Percentiles rank a stretch among this genome's conserved stretches.
Conservation (phyloP, 1,284 basidiomycete species). For the Ceratorhiza oryzae-sativae region DNA sequence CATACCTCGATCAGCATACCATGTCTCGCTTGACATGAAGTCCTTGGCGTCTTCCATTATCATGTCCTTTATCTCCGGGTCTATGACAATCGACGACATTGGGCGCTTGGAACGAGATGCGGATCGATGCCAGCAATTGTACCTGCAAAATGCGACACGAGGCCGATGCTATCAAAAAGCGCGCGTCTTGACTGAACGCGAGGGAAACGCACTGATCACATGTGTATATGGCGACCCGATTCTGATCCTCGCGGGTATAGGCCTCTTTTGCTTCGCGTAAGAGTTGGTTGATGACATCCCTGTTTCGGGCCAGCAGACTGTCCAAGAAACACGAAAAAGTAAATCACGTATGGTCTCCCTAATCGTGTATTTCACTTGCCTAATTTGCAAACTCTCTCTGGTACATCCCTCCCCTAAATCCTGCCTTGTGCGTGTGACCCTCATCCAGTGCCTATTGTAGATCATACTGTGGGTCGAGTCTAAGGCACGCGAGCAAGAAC, state of each 20-base stretch:
- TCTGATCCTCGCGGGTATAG: constrained; percentile 60
- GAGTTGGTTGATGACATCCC: constrained; percentile 60
- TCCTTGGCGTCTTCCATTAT: constrained; percentile 70
- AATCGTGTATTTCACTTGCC: constrained; percentile 42
- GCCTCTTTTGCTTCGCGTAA: constrained; percentile 63
- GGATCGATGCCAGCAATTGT: constrained; percentile 62
- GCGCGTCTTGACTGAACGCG: background rate
- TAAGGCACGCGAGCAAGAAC: constrained; percentile 20
- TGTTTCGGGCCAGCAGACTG: constrained; percentile 82
- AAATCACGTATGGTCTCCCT: background rate
- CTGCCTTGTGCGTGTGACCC: constrained; percentile 42
- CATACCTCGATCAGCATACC: constrained; percentile 69
- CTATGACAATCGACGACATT: constrained; percentile 69
- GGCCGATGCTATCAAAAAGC: background rate
- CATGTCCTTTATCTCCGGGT: constrained; percentile 67
- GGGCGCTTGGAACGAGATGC: constrained; percentile 68
- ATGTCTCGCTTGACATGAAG: constrained; percentile 67
- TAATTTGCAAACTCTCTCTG: constrained; percentile 44
- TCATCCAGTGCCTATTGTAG: constrained; percentile 43
- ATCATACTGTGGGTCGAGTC: constrained; percentile 43
- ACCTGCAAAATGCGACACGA: constrained; percentile 50
- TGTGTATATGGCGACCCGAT: constrained; percentile 64
- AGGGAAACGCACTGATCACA: constrained; percentile 47
- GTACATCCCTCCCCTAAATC: constrained; percentile 39
- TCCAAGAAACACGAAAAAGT: background rate